Conservation (phyloP, 2,329 filamentous ascomycete species). For the Trichoderma koningiopsis region DNA sequence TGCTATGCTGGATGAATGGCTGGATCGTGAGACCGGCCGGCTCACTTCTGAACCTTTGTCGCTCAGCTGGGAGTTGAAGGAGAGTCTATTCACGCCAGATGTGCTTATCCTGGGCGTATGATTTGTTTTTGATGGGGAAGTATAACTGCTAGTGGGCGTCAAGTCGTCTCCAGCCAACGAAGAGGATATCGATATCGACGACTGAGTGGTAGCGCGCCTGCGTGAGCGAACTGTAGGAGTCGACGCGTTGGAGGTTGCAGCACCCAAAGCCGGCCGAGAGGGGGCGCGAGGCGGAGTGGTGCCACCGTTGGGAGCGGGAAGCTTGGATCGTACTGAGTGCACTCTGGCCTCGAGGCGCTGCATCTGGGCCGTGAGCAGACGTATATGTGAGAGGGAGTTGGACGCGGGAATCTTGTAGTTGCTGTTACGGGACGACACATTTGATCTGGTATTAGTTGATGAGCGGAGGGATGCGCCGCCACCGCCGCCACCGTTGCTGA, state of each 20-base stretch:
- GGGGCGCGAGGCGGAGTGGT: conserved; percentile 78
- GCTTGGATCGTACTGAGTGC: conserved; percentile 85
- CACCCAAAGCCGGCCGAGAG: conserved; percentile 58
- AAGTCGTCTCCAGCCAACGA: conserved; percentile 55
- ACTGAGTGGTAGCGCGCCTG: conserved; percentile 66
- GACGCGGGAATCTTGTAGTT: conserved; percentile 57
- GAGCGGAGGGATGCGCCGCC: conserved; percentile 54
- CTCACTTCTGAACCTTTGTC: conserved; percentile 48
- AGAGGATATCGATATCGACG: conserved; percentile 52
- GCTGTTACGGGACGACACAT: conserved; percentile 61
- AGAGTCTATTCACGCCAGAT: conserved; percentile 64
- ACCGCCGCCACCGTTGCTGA: conserved; percentile 24
- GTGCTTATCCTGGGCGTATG: conserved; percentile 63
- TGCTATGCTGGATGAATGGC: conserved; percentile 62
- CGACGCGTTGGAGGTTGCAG: conserved; percentile 49
- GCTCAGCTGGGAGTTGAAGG: conserved; percentile 63
- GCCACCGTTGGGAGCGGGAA: conserved; percentile 69
- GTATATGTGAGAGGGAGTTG: conserved; percentile 86
- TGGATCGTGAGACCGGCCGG: conserved; percentile 74
- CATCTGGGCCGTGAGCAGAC: conserved; percentile 93
- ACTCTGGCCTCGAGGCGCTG: conserved; percentile 93
- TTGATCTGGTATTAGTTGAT: conserved; percentile 43
- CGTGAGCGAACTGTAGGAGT: conserved; percentile 66
- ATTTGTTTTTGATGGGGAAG: conserved; percentile 45
- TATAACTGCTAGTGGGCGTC: conserved; percentile 47